Evolutionary conservation across 148 eudicot genomes (phyloP).

Genomic region (Fagopyrum esculentum): DNA sequence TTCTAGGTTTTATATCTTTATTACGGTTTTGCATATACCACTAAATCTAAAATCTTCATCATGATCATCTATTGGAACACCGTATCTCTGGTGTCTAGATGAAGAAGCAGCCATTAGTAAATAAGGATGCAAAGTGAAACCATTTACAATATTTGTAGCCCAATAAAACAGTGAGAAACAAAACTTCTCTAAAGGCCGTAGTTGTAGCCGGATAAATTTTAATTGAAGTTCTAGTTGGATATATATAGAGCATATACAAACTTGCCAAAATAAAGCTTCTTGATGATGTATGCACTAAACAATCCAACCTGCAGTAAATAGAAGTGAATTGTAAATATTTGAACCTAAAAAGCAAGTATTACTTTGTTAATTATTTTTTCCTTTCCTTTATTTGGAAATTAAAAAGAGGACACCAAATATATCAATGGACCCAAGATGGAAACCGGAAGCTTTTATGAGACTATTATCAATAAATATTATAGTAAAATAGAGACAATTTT

Average conservation of each 20-base stretch:
- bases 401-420: not conserved
- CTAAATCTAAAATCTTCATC: conserved; percentile 39
- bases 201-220: not conserved
- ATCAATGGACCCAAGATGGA: not conserved
- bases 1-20: no score
- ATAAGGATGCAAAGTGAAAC: conserved; percentile 83
- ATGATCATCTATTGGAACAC: conserved; percentile 40
- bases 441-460: no score
- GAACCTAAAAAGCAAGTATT: conserved; percentile 1
- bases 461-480: no score
- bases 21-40: conserved; percentile 40
- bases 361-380: not conserved
- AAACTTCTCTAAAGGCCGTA: not conserved
- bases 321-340: not conserved
- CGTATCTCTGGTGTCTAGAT: conserved; percentile 89
- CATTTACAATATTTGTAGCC: conserved; percentile 74
- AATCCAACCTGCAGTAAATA: conserved; percentile 49
- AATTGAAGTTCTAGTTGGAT: not conserved
- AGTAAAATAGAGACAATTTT: no score
- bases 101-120: conserved; percentile 89
- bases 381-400: no score
- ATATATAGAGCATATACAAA: conserved; percentile 16
- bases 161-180: conserved; percentile 8
- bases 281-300: conserved; percentile 60
- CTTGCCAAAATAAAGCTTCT: conserved; percentile 71